Base-by-base conservation (phyloP, 331 rosid genomes). In the Ulmus americana region DNA sequence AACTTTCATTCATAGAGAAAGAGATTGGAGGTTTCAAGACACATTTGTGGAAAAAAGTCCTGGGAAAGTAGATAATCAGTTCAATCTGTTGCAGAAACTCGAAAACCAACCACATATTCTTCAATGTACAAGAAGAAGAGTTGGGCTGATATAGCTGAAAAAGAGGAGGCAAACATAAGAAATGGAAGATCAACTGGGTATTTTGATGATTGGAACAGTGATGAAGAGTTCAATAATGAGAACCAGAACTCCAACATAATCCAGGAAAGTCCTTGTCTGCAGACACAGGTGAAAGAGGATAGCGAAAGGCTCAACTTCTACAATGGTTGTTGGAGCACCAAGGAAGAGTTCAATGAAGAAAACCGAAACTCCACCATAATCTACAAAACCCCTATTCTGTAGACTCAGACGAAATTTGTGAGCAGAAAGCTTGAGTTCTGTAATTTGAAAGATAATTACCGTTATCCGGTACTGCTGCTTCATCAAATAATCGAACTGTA, bases 101-200 rank as follows among this genome's bases (percentile, higher is more conserved):
- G 18, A 47, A 65, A 77, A 42, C 58, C 70, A 18, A 46, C 51
- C 2, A 39, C 57, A 39, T 59, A 84, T 46, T 68, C 68, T 39
- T 68, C 68, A 47, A 45, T 35, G 45, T 55, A 44, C n/a, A 52
- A 55, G n/a, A 82, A 85, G 88, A 92, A 87, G 73, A 89, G 98
- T 45, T 92, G 98, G 98, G 98, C 98, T 56, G 98, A 92, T 61
- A 77, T 89, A 75, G 95, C 63, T 10, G 97, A 92, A 81, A 97
- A 91, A 80, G 97, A 87, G 64, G 91, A 81, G 43, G 18, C 55
- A 4, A 68, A 62, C 70, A 28, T 68, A 62, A 13, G 74, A 28
- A 28, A 28, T 28, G 35, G 67, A 67, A 39, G 45, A 40, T 63
- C 55, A 44, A 20, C 39, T 4, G 71, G 61, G 62, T 59, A 49